phyloP scores from a whole-genome alignment of 2,329 filamentous ascomycete genomes.

The Hymenoscyphus repandus region DNA sequence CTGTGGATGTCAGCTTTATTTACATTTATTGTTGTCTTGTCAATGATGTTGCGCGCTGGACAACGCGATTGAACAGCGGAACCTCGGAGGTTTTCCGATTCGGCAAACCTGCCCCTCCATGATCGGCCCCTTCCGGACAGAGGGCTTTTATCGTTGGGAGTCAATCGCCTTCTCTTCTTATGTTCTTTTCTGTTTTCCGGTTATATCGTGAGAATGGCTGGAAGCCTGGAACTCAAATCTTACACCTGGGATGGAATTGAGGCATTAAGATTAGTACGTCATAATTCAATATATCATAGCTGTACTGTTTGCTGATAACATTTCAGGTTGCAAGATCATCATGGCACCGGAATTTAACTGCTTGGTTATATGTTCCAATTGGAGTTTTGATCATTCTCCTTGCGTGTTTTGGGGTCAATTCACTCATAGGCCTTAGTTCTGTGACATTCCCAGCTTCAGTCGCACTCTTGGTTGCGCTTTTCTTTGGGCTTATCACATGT shows the following conservation, averaged over 20 bases:
- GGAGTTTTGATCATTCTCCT: constrained; percentile 36
- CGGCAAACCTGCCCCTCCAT: constrained; percentile 8
- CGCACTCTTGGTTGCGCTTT: constrained; percentile 50
- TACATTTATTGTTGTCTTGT: background rate
- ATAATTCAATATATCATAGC: background rate
- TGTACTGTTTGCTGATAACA: constrained; percentile 13
- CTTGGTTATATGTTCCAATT: constrained; percentile 48
- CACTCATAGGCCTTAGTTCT: constrained; percentile 38
- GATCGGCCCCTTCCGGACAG: background rate
- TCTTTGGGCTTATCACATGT: constrained; percentile 42
- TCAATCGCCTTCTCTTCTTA: background rate
- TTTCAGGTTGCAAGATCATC: constrained; percentile 24
- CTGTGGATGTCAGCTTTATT: background rate
- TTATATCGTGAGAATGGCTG: constrained; percentile 13
- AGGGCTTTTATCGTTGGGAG: background rate
- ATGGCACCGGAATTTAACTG: constrained; percentile 28
- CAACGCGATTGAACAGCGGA: background rate
- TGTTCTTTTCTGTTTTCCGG: background rate
- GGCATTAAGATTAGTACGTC: constrained; percentile 25
- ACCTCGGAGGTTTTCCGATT: constrained; percentile 1
- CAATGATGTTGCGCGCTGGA: background rate
- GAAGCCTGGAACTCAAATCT: background rate
- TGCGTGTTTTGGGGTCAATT: constrained; percentile 37
- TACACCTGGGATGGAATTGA: constrained; percentile 21
- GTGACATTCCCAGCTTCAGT: constrained; percentile 56